These are phyloP conservation scores for Dispira simplex DNA, from an alignment of 192 early-diverging fungal genomes.

Conservation along the genomic window DNA sequence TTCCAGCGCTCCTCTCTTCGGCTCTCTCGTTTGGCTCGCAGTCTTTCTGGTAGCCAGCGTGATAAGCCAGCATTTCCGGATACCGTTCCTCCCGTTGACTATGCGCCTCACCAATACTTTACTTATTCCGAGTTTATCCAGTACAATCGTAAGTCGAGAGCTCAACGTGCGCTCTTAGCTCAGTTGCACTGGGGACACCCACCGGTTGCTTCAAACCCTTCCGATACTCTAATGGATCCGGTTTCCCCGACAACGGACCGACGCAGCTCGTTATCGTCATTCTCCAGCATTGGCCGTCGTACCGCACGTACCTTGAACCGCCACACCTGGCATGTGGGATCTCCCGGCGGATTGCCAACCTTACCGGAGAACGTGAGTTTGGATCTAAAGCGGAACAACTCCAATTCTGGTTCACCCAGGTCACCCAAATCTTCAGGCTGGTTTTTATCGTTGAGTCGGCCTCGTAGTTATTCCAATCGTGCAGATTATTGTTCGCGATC, in stretches of 20 bases:
- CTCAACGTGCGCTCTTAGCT: background rate
- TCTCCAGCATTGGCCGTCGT: background rate
- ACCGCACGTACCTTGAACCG: background rate
- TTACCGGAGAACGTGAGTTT: background rate
- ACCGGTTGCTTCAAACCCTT: background rate
- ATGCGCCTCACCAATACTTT: slow-evolving; percentile 4
- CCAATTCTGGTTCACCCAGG: background rate
- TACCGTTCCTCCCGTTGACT: background rate
- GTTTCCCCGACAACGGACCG: background rate
- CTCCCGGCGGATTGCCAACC: background rate
- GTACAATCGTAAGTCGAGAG: background rate
- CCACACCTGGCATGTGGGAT: background rate
- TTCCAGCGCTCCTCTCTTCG: background rate
- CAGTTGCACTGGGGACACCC: background rate
- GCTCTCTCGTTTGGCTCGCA: background rate
- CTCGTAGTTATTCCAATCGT: background rate
- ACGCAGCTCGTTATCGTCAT: background rate
- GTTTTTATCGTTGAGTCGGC: background rate
- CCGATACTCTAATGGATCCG: background rate
- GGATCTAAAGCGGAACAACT: background rate
- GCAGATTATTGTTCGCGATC: background rate
- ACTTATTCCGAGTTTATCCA: background rate
- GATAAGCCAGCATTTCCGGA: background rate
- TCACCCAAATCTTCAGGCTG: background rate
- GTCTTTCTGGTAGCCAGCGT: background rate